phyloP scores from a whole-genome alignment of 176 grass and related monocot genomes.

The Triticum dicoccoides region DNA sequence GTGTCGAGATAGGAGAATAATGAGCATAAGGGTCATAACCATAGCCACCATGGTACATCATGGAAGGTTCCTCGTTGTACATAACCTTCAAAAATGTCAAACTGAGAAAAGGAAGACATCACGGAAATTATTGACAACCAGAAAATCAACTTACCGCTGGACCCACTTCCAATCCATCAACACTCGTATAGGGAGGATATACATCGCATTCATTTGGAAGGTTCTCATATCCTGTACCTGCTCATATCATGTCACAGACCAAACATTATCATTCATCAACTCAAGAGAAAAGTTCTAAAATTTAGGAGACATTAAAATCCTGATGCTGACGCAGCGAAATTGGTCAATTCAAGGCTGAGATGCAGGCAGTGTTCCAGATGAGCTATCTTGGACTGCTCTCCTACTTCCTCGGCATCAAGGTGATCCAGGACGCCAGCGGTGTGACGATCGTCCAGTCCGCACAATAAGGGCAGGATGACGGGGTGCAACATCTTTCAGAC shows the following conservation, averaged over 20 bases:
- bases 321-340: background rate
- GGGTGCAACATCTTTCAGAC: no score
- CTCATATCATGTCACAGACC: conserved; percentile 23
- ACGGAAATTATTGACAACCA: background rate
- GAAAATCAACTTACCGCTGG: conserved; percentile 48
- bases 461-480: no score
- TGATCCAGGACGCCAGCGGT: no score
- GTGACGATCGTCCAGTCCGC: no score
- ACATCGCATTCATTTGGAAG: conserved; percentile 63
- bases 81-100: conserved; percentile 53
- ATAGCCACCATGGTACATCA: conserved; percentile 91
- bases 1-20: conserved; percentile 85
- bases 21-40: conserved; percentile 89
- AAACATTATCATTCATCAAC: conserved; percentile 29
- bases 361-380: no score
- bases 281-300: conserved; percentile 12
- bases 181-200: conserved; percentile 61
- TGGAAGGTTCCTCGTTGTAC: conserved; percentile 83
- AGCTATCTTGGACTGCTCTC: no score
- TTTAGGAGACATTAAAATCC: conserved; percentile 2
- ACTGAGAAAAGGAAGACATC: conserved; percentile 17
- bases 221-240: conserved; percentile 64
- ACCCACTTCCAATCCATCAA: conserved; percentile 72
- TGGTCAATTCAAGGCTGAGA: no score
- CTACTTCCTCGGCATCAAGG: no score